A percentile compares a stretch with the other conserved stretches of the same genome.
Conservation (phyloP, 1,284 basidiomycete species). For the Moesziomyces parantarcticus region DNA sequence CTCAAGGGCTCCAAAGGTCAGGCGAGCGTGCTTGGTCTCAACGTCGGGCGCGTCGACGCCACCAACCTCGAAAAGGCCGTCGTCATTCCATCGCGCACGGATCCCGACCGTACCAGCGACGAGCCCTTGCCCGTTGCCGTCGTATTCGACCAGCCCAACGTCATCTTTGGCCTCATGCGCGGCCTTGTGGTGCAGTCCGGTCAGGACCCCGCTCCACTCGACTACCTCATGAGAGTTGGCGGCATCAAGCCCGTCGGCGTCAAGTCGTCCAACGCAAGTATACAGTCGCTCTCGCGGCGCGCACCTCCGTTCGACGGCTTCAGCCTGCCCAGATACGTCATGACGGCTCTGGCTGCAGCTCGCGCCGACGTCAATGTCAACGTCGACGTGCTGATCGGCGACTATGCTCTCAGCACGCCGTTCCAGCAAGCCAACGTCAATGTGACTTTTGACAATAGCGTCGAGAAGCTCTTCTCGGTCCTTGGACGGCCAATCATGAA, state of each 20-base stretch:
- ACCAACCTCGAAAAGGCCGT: slow-evolving; percentile 72
- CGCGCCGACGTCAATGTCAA: slow-evolving; percentile 74
- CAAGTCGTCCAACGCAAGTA: slow-evolving; percentile 3
- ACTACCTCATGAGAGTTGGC: slow-evolving; percentile 62
- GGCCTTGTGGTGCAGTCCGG: slow-evolving; percentile 76
- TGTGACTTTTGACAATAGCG: slow-evolving; percentile 74
- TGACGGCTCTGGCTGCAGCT: slow-evolving; percentile 76
- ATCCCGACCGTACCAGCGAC: slow-evolving; percentile 72
- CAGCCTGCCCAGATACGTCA: slow-evolving; percentile 75
- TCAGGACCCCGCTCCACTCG: slow-evolving; percentile 74
- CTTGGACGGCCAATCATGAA: slow-evolving; percentile 81
- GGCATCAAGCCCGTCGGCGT: slow-evolving; percentile 9
- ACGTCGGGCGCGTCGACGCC: slow-evolving; percentile 75
- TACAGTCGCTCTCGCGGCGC: slow-evolving; percentile 69
- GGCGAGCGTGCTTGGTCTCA: slow-evolving; percentile 75
- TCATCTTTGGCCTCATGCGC: slow-evolving; percentile 78
- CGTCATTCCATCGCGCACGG: neutral
- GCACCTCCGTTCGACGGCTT: slow-evolving; percentile 72
- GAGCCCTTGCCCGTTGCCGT: slow-evolving; percentile 74
- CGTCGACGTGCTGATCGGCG: slow-evolving; percentile 75
- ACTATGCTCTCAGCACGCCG: slow-evolving; percentile 75
- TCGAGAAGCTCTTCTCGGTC: slow-evolving; percentile 77
- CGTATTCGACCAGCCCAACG: slow-evolving; percentile 76
- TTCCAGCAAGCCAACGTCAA: slow-evolving; percentile 74
- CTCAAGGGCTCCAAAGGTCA: slow-evolving; percentile 76